Evolutionary conservation across 108 stramenopile genomes (phyloP).

Genomic region (Discostella pseudostelligera): DNA sequence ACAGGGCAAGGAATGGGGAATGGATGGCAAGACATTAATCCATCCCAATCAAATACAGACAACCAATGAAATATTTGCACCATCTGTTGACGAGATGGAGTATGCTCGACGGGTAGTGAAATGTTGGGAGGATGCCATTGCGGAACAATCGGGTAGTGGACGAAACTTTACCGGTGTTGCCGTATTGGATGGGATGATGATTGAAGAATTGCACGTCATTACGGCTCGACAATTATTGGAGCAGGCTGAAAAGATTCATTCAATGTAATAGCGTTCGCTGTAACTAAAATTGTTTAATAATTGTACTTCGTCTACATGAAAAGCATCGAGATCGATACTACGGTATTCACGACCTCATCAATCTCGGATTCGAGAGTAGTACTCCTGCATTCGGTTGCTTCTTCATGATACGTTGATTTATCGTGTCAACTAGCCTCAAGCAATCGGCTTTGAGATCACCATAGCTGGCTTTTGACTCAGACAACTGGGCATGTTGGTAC

Average conservation of each 20-base stretch:
- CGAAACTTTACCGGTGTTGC: constrained; percentile 20
- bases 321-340: no score
- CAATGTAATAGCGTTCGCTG: not conserved
- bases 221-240: constrained; percentile 16
- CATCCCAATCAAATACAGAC: constrained; percentile 18
- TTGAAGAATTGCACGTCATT: constrained; percentile 25
- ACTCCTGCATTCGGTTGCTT: no score
- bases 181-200: constrained; percentile 25
- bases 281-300: no score
- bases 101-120: constrained; percentile 11
- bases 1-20: no score
- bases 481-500: not conserved
- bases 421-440: constrained; percentile 12
- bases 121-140: constrained; percentile 10
- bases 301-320: no score
- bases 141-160: not conserved
- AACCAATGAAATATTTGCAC: constrained; percentile 24
- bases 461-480: constrained; percentile 10
- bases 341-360: no score
- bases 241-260: constrained; percentile 13
- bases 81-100: constrained; percentile 16
- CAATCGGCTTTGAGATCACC: constrained; percentile 8
- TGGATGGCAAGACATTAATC: constrained; percentile 31
- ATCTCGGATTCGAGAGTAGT: no score
- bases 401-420: not conserved